These are phyloP conservation scores for Nigrograna mackinnonii DNA, from an alignment of 2,329 filamentous ascomycete species.

Conservation along the genomic window DNA sequence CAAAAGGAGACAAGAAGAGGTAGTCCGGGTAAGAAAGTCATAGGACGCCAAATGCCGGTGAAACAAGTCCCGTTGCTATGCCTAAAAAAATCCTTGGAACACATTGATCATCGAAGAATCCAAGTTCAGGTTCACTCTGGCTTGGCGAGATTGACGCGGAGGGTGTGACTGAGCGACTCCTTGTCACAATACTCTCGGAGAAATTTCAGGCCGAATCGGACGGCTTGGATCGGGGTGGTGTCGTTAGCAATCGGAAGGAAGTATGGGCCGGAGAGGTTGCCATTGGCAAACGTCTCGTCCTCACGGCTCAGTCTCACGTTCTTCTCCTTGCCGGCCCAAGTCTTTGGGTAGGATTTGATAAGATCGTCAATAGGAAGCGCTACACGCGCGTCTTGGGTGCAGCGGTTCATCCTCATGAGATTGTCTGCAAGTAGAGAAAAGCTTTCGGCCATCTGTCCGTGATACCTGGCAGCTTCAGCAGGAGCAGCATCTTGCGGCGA, in stretches of 20 bases:
- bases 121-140: slow-evolving; percentile 26
- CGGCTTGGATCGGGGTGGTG: slow-evolving; percentile 48
- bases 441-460: slow-evolving; percentile 23
- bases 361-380: slow-evolving; percentile 40
- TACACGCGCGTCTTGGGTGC: slow-evolving; percentile 29
- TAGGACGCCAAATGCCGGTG: no score
- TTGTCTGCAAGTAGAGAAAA: slow-evolving; percentile 31
- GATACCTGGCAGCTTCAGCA: slow-evolving; percentile 25
- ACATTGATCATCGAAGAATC: no score
- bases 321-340: slow-evolving; percentile 35
- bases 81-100: no score
- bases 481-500: slow-evolving; percentile 28
- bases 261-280: slow-evolving; percentile 40
- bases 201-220: slow-evolving; percentile 47
- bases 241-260: slow-evolving; percentile 44
- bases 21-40: no score
- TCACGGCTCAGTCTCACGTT: slow-evolving; percentile 23
- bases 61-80: no score
- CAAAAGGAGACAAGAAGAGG: no score
- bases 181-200: slow-evolving; percentile 47
- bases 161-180: slow-evolving; percentile 26
- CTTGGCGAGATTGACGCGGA: slow-evolving; percentile 31
- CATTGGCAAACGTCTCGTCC: slow-evolving; percentile 33
- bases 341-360: slow-evolving; percentile 40
- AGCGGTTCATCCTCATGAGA: slow-evolving; percentile 24